Percentiles rank a stretch among this genome's conserved stretches.
phyloP scores from a whole-genome alignment of 2,329 filamentous ascomycete genomes.

The Chrysosporium keratinophilum region DNA sequence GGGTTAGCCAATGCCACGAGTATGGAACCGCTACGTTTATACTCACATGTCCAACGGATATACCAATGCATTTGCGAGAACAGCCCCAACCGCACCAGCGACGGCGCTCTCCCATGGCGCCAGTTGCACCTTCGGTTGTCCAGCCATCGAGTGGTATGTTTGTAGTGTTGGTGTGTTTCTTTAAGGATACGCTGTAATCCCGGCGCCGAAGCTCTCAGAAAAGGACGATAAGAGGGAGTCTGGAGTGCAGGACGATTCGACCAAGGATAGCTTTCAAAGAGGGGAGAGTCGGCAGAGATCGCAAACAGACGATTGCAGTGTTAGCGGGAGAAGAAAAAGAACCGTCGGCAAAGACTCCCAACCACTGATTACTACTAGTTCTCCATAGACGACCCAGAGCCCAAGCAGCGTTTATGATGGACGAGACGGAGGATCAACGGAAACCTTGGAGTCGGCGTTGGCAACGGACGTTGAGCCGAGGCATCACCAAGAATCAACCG shows the following conservation, averaged over 20 bases:
- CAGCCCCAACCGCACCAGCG: slow-evolving; percentile 83
- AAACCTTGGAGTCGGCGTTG: slow-evolving; percentile 8
- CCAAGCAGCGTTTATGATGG: background rate
- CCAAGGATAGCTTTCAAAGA: background rate
- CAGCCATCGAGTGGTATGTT: slow-evolving; percentile 35
- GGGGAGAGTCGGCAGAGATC: too few species aligned
- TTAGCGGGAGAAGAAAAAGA: background rate
- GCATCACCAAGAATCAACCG: slow-evolving; percentile 12
- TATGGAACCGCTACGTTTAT: background rate
- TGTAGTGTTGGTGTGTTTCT: background rate
- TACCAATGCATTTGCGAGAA: slow-evolving; percentile 87
- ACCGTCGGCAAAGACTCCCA: slow-evolving; percentile 1
- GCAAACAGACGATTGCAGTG: background rate
- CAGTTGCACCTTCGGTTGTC: slow-evolving; percentile 57
- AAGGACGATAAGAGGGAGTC: too few species aligned
- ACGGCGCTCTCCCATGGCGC: slow-evolving; percentile 90
- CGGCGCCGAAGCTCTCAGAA: background rate
- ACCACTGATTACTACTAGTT: background rate
- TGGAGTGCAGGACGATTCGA: too few species aligned
- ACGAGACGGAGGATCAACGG: background rate
- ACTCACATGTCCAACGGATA: slow-evolving; percentile 94
- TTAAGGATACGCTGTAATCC: background rate
- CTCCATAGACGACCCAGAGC: background rate
- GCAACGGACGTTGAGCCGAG: slow-evolving; percentile 12
- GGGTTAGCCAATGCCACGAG: background rate